Conservation (phyloP, 83 land plant genomes). For the Thuja plicata region DNA sequence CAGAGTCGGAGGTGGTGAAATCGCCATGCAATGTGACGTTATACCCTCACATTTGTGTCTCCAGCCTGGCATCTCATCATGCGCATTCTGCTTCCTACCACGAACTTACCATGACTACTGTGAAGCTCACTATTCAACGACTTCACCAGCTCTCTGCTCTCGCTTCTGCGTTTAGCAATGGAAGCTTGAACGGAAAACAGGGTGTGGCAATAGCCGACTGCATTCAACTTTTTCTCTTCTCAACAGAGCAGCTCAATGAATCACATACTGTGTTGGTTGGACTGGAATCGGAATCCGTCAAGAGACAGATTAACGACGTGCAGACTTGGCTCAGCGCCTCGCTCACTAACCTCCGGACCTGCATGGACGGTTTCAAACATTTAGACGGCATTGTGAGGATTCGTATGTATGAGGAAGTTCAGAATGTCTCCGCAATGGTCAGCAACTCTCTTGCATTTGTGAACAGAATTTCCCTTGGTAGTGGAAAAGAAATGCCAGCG, state of each 20-base stretch:
- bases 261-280: not conserved
- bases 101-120: not conserved
- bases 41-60: not conserved
- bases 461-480: not conserved
- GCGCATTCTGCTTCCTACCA: not conserved
- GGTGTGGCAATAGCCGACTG: not conserved
- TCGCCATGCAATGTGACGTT: not conserved
- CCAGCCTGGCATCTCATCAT: not conserved
- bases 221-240: not conserved
- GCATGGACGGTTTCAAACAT: not conserved
- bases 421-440: not conserved
- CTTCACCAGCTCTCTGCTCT: not conserved
- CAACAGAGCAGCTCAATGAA: not conserved
- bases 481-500: not conserved
- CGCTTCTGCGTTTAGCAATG: not conserved
- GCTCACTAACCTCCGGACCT: not conserved
- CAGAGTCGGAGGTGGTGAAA: not conserved
- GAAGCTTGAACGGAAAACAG: too few relatives aligned
- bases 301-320: not conserved
- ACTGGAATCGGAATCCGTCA: not conserved
- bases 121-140: not conserved
- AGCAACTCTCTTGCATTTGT: slow-evolving; percentile 4
- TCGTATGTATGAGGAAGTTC: not conserved
- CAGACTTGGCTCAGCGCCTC: slow-evolving; percentile 15
- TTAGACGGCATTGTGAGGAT: not conserved